Conservation (phyloP, 2,329 filamentous ascomycete genomes). For the Microcyclospora tardicrescens region DNA sequence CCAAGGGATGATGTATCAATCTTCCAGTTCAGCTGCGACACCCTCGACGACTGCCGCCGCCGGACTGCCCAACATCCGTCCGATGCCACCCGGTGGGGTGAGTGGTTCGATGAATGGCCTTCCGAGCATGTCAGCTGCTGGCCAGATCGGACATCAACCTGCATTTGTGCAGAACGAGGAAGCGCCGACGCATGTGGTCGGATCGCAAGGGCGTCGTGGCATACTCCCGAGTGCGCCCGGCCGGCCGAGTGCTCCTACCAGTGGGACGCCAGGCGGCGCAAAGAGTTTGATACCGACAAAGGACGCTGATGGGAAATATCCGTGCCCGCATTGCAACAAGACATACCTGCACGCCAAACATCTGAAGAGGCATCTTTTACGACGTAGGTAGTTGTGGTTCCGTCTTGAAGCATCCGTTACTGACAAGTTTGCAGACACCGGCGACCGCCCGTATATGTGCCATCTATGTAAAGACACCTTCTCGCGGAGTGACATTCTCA, state of each 20-base stretch:
- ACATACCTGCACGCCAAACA: constrained; percentile 97
- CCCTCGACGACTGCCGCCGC: constrained; percentile 10
- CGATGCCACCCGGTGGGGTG: constrained; percentile 29
- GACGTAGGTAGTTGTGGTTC: constrained; percentile 57
- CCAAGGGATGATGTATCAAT: constrained; percentile 17
- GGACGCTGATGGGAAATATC: constrained; percentile 95
- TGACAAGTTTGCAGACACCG: constrained; percentile 58
- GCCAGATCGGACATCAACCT: constrained; percentile 20
- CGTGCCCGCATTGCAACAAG: constrained; percentile 95
- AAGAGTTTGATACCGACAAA: constrained; percentile 87
- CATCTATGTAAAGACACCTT: constrained; percentile 96
- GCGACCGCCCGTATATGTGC: constrained; percentile 96
- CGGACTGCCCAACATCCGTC: constrained; percentile 28
- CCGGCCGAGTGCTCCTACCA: constrained; percentile 60
- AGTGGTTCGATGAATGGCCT: constrained; percentile 20
- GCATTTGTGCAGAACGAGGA: constrained; percentile 28
- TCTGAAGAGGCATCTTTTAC: constrained; percentile 84
- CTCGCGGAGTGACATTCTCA: constrained; percentile 92
- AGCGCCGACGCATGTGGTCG: constrained; percentile 75
- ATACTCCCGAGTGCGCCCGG: constrained; percentile 86
- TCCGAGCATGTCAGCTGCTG: constrained; percentile 23
- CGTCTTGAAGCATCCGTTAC: background rate
- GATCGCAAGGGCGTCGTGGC: constrained; percentile 81
- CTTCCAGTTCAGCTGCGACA: constrained; percentile 20
- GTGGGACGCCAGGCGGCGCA: constrained; percentile 42